Evolutionary conservation across 345 rosid species (phyloP).

Genomic region (Lepidium didymum): DNA sequence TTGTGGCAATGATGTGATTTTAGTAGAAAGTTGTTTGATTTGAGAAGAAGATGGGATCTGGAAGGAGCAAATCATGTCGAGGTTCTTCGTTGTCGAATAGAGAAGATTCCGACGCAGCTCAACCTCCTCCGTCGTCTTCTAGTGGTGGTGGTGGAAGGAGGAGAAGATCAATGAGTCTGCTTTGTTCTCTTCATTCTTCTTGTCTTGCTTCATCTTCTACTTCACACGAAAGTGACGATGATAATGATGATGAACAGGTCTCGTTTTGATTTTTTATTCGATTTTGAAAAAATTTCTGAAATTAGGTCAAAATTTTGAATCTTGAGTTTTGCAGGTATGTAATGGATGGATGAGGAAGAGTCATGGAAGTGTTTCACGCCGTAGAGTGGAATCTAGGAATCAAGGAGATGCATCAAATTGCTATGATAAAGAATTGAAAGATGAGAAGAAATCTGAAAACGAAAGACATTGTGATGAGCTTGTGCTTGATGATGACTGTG

Average conservation of each 20-base stretch:
- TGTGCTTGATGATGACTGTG: conserved; percentile 40
- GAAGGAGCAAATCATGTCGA: conserved; percentile 55
- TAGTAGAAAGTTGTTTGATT: neutral
- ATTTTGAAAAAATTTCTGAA: neutral
- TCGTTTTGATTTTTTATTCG: neutral
- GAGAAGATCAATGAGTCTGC: conserved; percentile 39
- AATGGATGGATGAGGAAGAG: conserved; percentile 34
- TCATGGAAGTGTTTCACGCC: conserved; percentile 28
- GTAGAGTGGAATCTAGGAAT: conserved; percentile 16
- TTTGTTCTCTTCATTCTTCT: conserved; percentile 56
- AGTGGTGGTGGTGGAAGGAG: conserved; percentile 30
- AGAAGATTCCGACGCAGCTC: neutral
- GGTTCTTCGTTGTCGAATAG: conserved; percentile 27
- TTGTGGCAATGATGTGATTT: conserved; percentile 23
- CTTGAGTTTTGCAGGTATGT: conserved; percentile 31
- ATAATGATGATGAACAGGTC: conserved; percentile 37
- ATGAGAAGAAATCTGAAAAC: conserved; percentile 28
- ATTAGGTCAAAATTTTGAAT: neutral
- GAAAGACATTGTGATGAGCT: conserved; percentile 28
- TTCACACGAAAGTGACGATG: conserved; percentile 36
- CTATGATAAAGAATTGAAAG: conserved; percentile 34
- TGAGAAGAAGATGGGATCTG: conserved; percentile 60
- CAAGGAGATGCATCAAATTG: conserved; percentile 38
- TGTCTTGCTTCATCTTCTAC: conserved; percentile 64
- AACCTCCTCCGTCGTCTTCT: conserved; percentile 15